Conservation (phyloP, 192 early-diverging fungal species). For the Cladochytrium replicatum region DNA sequence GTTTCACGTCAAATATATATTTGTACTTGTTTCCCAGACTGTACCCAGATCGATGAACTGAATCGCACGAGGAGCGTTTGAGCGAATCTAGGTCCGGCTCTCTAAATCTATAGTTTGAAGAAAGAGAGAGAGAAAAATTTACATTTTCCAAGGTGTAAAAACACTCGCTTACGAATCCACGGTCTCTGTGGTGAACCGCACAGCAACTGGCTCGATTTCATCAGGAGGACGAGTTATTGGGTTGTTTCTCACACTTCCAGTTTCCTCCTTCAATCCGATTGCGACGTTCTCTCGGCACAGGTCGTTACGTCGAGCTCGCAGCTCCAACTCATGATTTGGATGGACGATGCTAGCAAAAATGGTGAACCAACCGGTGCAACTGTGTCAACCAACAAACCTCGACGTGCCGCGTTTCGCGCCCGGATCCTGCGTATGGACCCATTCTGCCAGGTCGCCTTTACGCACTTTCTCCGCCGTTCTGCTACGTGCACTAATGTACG, state of each 20-base stretch:
- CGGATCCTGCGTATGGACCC: slow-evolving; percentile 19
- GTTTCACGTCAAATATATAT: too few species aligned
- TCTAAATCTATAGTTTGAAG: too few species aligned
- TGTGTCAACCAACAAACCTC: slow-evolving; percentile 7
- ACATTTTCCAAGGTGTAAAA: too few species aligned
- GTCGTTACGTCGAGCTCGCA: background rate
- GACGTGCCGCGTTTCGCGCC: slow-evolving; percentile 15
- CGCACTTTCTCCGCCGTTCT: background rate
- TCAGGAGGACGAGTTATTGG: slow-evolving; percentile 7
- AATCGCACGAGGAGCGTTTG: too few species aligned
- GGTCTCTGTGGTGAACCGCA: slow-evolving; percentile 30
- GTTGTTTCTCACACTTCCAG: slow-evolving; percentile 38
- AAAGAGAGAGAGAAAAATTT: too few species aligned
- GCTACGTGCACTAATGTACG: slow-evolving; percentile 1
- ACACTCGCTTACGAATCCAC: slow-evolving; percentile 17
- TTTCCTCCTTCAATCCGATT: slow-evolving; percentile 29
- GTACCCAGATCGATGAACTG: too few species aligned
- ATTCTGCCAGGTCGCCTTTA: slow-evolving; percentile 15
- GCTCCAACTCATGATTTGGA: slow-evolving; percentile 16
- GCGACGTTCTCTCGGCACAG: background rate
- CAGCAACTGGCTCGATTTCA: slow-evolving; percentile 10
- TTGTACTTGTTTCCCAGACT: too few species aligned
- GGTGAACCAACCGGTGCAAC: background rate
- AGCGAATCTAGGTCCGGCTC: too few species aligned
- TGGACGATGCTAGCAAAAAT: slow-evolving; percentile 15